Base-by-base conservation (phyloP, 352 stramenopile genomes). In the Halophytophthora batemanensis region DNA sequence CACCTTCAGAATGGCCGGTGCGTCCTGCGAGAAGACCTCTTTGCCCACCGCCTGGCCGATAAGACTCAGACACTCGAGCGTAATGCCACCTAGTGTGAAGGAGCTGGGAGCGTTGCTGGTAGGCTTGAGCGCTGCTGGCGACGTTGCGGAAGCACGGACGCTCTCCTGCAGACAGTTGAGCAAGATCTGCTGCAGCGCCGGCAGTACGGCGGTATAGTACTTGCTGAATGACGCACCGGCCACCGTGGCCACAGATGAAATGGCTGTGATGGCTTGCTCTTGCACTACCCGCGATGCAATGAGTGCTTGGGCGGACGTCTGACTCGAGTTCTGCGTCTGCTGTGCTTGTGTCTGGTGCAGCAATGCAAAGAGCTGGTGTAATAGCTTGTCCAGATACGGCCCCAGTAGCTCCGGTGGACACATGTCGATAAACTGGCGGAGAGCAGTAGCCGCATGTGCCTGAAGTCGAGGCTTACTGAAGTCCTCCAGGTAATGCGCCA, bases 391-490 rank as follows among this genome's bases (percentile, higher is more conserved):
- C 44, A 94, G 45, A 52, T 94, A 91, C 25, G 81, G 80, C 44
- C 76, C 67, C 17, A 93, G 61, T 29, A 89, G 55, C 33, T 79
- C 56, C 0, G 69, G 67, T 28, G 73, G 66, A 46, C 82, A 91
- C 72, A 90, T 87, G 49, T 94, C 81, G 58, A 94, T 81, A 38
- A 94, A 94, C 55, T 94, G 78, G 14, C 81, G 79, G 22, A 94
- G 53, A 29, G 83, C 75, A 10, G 82, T 90, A 10, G 82, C 79
- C 1, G 83, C 72, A 39, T 94, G 81, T 12, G 83, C 78, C 50
- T 92, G 83, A 2, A 93, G 69, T 2, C 79, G 74, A 23, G 79
- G 77, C 44, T 75, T 77, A 29, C 64, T 62, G 18, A 61, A 67
- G 38, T 89, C 76, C 53, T 86, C 59, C 12, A 93, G 63, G 47